These are phyloP conservation scores for Pleurotus pulmonarius DNA, from an alignment of 768 basidiomycete genomes.

Conservation along the genomic window DNA sequence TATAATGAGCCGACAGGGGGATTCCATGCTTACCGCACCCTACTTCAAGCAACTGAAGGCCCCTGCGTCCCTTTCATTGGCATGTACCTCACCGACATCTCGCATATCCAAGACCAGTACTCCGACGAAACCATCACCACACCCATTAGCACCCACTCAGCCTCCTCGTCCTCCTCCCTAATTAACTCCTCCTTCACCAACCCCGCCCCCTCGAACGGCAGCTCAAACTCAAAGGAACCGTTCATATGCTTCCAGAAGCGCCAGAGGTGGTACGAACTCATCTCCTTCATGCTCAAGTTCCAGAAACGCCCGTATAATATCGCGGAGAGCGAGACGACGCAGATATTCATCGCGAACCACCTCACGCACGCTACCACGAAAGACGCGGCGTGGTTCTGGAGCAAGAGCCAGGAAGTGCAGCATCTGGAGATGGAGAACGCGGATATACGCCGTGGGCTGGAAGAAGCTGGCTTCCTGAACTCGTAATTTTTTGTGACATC, in stretches of 20 bases:
- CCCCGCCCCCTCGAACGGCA: neutral
- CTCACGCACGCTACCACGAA: constrained; percentile 35
- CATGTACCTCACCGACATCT: constrained; percentile 59
- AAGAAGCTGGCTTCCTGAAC: constrained; percentile 54
- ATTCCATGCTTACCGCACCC: constrained; percentile 50
- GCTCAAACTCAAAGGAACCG: neutral
- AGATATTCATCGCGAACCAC: constrained; percentile 43
- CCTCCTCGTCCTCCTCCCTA: neutral
- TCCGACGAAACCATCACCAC: constrained; percentile 26
- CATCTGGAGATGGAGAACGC: constrained; percentile 55
- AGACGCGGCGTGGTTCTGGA: constrained; percentile 54
- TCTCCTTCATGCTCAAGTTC: constrained; percentile 52
- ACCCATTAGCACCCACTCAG: neutral
- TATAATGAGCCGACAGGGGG: constrained; percentile 58
- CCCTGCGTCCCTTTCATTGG: constrained; percentile 69
- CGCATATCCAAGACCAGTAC: constrained; percentile 51
- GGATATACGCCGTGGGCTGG: constrained; percentile 64
- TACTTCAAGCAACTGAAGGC: constrained; percentile 44
- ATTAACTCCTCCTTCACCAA: neutral
- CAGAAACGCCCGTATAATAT: constrained; percentile 51
- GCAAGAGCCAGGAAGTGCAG: constrained; percentile 57
- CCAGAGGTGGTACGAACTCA: constrained; percentile 52
- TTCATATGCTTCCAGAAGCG: constrained; percentile 52
- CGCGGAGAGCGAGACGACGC: constrained; percentile 39
- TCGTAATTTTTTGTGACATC: too few relatives aligned